Conservation (phyloP, 306 rosid species). For the Pyrus communis region DNA sequence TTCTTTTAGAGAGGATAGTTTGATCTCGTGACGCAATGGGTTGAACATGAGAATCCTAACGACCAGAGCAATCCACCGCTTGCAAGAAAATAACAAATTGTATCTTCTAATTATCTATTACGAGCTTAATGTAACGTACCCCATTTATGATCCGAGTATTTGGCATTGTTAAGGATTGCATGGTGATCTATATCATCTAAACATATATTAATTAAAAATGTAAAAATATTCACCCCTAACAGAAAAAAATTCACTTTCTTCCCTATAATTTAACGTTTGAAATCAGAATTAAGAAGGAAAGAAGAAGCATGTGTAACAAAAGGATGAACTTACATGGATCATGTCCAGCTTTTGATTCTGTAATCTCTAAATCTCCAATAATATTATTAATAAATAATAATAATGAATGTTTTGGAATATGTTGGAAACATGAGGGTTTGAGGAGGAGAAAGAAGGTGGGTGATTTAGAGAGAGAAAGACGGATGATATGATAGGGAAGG, state of each 20-base stretch:
- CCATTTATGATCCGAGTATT: background rate
- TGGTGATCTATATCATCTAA: background rate
- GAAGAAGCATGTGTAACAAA: background rate
- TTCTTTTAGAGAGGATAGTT: too few species aligned
- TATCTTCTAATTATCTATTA: too few species aligned
- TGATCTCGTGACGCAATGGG: too few species aligned
- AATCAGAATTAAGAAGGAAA: background rate
- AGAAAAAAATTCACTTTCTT: background rate
- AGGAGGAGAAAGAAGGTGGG: background rate
- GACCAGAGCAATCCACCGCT: too few species aligned
- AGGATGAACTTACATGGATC: background rate
- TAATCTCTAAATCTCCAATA: background rate
- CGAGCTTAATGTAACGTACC: too few species aligned
- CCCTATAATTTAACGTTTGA: background rate
- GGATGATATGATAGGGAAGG: background rate
- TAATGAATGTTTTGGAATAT: background rate
- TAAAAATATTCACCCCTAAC: background rate
- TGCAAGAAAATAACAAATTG: too few species aligned
- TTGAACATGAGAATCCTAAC: too few species aligned
- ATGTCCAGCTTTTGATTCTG: background rate
- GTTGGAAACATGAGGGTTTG: background rate
- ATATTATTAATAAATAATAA: too few species aligned
- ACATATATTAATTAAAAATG: background rate
- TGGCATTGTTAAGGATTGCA: background rate
- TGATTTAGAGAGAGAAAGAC: constrained; percentile 2